Base-by-base conservation (phyloP, 257 asterid species). In the Solanum chaucha region DNA sequence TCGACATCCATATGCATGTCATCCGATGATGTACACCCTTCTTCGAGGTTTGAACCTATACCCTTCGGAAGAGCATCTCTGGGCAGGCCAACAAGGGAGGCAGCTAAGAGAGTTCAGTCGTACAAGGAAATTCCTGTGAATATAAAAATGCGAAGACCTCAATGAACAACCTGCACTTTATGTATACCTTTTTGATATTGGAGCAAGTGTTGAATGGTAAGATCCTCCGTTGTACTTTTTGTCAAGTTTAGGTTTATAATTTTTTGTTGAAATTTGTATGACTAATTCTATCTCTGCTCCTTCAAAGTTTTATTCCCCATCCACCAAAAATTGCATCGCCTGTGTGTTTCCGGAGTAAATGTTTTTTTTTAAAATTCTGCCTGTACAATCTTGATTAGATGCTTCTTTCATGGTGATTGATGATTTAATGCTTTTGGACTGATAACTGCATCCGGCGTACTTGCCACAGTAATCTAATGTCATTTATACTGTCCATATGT, bases 61-160 rank as follows among this genome's bases (percentile, higher is more conserved):
- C 92, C 86, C 83, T 51, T 41, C 5, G 88, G 88, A 88, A 91
- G 92, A 87, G 32, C 91, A 20, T 91, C 95, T 80, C 86, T 92
- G 6, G 67, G 90, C 78, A 91, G 98, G 92, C 98, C 98, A 41
- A 92, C 91, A 14, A 93, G 98, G 14, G 89, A 82, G 65, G 97
- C 98, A 51, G 93, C 95, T 81, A 92, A 48, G 89, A 95, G 93
- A 89, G 93, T 95, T 81, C 93, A 90, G 86, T 93, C 97, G 6
- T 94, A 95, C 92, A 95, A 90, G 93, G 97, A 95, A 93, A 61
- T 90, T 38, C 92, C 96, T 8, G 0, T 92, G 17, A 91, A 91
- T n/a, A 88, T 88, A 78, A 95, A 95, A 90, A 93, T 93, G 98
- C 95, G 97, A 51, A 94, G 98, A 91, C 1, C 89, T 3, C 85